These are phyloP conservation scores for Hypoxylon sp. DNA, from an alignment of 2,329 filamentous ascomycete genomes.

Conservation along the genomic window DNA sequence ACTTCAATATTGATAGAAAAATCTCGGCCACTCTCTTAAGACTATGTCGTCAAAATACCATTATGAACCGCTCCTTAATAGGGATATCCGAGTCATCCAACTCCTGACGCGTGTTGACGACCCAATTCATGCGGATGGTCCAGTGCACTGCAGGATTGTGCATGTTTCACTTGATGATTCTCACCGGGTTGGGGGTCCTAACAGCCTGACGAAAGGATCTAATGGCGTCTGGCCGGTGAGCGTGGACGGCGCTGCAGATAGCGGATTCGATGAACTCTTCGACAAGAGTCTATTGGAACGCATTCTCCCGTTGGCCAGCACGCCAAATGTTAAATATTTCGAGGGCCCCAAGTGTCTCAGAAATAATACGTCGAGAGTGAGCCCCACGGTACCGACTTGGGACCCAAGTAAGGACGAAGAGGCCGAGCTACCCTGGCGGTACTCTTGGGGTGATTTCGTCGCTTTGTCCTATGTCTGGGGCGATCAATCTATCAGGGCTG, in stretches of 20 bases:
- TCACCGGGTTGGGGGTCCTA: slow-evolving; percentile 3
- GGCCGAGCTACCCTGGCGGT: slow-evolving; percentile 20
- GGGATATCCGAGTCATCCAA: slow-evolving; percentile 27
- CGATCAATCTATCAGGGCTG: slow-evolving; percentile 21
- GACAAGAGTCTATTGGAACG: slow-evolving; percentile 9
- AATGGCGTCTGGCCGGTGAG: slow-evolving; percentile 26
- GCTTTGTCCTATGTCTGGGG: slow-evolving; percentile 34
- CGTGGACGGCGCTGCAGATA: slow-evolving; percentile 10
- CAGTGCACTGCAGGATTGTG: slow-evolving; percentile 19
- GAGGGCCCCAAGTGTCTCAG: slow-evolving; percentile 14
- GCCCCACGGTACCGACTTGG: slow-evolving; percentile 19
- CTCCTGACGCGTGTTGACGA: slow-evolving; percentile 26
- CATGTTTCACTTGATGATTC: slow-evolving; percentile 18
- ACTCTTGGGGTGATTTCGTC: slow-evolving; percentile 32
- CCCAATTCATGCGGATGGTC: slow-evolving; percentile 18
- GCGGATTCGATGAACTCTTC: no score
- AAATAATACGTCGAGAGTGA: neutral
- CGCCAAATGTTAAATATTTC: slow-evolving; percentile 9
- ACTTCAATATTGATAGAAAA: no score
- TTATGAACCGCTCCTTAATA: slow-evolving; percentile 6
- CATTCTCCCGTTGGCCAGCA: slow-evolving; percentile 6
- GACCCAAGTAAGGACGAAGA: slow-evolving; percentile 23
- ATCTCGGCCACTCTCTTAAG: no score
- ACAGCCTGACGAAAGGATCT: slow-evolving; percentile 18
- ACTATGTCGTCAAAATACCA: no score